phyloP scores from a whole-genome alignment of 306 rosid genomes.

The Vicia faba region DNA sequence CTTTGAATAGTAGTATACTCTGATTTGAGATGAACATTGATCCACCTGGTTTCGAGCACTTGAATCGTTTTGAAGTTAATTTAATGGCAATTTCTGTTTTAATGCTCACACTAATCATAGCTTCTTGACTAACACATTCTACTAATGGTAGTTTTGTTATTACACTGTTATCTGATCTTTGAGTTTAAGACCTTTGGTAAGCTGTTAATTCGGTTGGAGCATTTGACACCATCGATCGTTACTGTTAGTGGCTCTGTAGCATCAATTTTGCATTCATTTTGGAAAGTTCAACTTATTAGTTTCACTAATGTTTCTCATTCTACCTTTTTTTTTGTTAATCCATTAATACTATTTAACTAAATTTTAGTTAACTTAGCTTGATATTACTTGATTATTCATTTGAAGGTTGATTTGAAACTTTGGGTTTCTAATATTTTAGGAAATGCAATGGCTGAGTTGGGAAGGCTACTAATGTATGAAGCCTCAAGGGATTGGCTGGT shows the following conservation, averaged over 20 bases:
- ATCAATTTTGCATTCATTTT: too few relatives aligned
- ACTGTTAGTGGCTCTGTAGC: too few relatives aligned
- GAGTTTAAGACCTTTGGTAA: neutral
- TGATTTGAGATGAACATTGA: conserved; percentile 6
- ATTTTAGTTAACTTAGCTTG: neutral
- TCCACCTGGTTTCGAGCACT: conserved; percentile 10
- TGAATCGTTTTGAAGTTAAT: neutral
- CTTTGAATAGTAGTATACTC: conserved; percentile 11
- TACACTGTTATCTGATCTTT: conserved; percentile 14
- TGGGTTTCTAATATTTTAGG: conserved; percentile 46
- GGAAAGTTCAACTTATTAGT: conserved; percentile 22
- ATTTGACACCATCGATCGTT: conserved; percentile 6
- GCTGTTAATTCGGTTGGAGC: conserved; percentile 13
- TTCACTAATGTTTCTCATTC: neutral
- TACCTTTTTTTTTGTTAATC: neutral
- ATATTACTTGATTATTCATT: conserved; percentile 8
- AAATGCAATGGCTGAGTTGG: conserved; percentile 97
- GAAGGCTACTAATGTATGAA: conserved; percentile 88
- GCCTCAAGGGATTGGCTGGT: conserved; percentile 99
- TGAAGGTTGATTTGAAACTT: conserved; percentile 29
- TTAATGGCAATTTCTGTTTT: neutral
- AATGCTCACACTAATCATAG: neutral
- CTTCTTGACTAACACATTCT: neutral
- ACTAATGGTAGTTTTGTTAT: conserved; percentile 14
- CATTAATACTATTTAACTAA: conserved; percentile 2